Evolutionary conservation across 1,139 yeast species (phyloP).

Genomic region (Hyphopichia wangnamkhiaoensis): DNA sequence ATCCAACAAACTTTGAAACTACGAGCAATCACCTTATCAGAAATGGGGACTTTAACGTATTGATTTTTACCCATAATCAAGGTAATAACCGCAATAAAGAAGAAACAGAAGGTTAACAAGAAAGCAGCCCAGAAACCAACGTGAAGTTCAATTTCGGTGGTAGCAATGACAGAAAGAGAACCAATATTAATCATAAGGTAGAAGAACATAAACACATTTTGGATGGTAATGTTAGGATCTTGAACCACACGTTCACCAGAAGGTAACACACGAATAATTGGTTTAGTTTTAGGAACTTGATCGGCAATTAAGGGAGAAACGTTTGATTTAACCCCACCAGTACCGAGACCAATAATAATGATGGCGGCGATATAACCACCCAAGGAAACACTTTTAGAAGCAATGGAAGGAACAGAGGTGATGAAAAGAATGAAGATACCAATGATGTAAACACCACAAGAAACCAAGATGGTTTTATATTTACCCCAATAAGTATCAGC

Average conservation of each 20-base stretch:
- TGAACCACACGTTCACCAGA: conserved; percentile 40
- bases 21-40: conserved; percentile 61
- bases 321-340: conserved; percentile 82
- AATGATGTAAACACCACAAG: conserved; percentile 57
- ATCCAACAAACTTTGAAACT: conserved; percentile 52
- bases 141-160: conserved; percentile 39
- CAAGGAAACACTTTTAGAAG: conserved; percentile 45
- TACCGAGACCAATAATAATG: conserved; percentile 70
- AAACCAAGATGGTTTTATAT: conserved; percentile 65
- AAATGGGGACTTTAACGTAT: conserved; percentile 63
- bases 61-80: conserved; percentile 56
- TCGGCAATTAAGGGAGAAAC: conserved; percentile 80
- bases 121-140: conserved; percentile 48
- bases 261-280: conserved; percentile 33
- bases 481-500: conserved; percentile 78
- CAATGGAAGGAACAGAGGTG: conserved; percentile 69
- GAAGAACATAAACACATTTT: conserved; percentile 44
- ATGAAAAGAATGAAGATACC: conserved; percentile 68
- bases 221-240: conserved; percentile 44
- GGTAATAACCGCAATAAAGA: conserved; percentile 58
- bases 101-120: conserved; percentile 66
- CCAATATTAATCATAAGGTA: conserved; percentile 47
- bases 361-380: conserved; percentile 63
- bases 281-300: conserved; percentile 53
- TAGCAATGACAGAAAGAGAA: conserved; percentile 42